These are phyloP conservation scores for Arthrobotrys megalospora DNA, from an alignment of 2,329 filamentous ascomycete species.

Conservation along the genomic window DNA sequence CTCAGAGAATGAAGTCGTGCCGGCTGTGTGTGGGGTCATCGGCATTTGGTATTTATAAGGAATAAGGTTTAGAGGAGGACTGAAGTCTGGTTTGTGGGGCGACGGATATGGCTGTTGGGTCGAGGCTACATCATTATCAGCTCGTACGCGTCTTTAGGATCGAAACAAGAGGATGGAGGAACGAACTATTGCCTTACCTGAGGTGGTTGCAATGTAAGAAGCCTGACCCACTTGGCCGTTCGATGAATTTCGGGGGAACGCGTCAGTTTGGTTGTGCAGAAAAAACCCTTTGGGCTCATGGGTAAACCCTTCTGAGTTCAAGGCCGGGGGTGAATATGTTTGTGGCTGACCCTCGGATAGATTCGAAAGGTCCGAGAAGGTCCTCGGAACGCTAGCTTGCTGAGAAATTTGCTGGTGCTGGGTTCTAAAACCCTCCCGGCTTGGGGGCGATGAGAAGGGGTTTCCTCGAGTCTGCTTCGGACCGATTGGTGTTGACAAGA, in stretches of 20 bases:
- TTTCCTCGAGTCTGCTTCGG: slow-evolving; percentile 64
- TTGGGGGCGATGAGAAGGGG: slow-evolving; percentile 64
- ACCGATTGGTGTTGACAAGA: slow-evolving; percentile 62
- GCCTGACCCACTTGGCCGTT: slow-evolving; percentile 62
- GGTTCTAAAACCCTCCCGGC: slow-evolving; percentile 60
- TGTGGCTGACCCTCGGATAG: slow-evolving; percentile 62
- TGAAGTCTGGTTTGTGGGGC: slow-evolving; percentile 63
- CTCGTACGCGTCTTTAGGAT: slow-evolving; percentile 27
- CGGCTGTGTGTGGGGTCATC: slow-evolving; percentile 64
- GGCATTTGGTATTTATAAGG: slow-evolving; percentile 65
- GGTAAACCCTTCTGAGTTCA: slow-evolving; percentile 64
- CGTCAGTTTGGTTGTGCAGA: slow-evolving; percentile 63
- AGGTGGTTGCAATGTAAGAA: slow-evolving; percentile 63
- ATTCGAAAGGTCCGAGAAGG: slow-evolving; percentile 62
- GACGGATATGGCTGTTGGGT: slow-evolving; percentile 63
- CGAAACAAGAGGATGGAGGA: background rate
- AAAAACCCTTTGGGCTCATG: slow-evolving; percentile 63
- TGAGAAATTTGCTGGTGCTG: slow-evolving; percentile 62
- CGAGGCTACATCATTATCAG: slow-evolving; percentile 59
- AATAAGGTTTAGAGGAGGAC: slow-evolving; percentile 63
- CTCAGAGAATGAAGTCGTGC: slow-evolving; percentile 62
- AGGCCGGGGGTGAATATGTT: slow-evolving; percentile 62
- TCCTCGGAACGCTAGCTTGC: slow-evolving; percentile 62
- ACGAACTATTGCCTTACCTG: slow-evolving; percentile 61
- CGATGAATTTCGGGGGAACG: slow-evolving; percentile 64